Conservation (phyloP, 208 protist genomes). For the Histomonas meleagridis region DNA sequence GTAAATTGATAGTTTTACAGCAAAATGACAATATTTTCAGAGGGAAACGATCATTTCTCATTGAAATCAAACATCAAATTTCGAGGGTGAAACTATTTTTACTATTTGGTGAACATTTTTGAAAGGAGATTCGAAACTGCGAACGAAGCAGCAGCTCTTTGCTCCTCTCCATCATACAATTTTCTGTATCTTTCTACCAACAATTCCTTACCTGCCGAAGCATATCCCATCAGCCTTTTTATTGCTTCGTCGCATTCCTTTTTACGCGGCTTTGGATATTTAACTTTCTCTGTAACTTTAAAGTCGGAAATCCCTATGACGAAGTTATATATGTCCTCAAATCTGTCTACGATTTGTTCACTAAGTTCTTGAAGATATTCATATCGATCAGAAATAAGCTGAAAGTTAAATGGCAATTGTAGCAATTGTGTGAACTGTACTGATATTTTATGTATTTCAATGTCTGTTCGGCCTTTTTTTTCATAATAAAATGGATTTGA, state of each 20-base stretch:
- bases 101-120: no score
- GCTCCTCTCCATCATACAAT: no score
- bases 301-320: not conserved
- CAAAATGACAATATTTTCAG: no score
- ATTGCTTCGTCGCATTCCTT: not conserved
- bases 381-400: not conserved
- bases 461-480: not conserved
- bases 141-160: no score
- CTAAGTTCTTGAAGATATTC: not conserved
- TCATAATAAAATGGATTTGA: not conserved
- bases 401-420: not conserved
- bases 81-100: no score
- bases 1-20: no score
- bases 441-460: not conserved
- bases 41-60: no score
- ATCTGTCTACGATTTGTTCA: not conserved
- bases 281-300: not conserved
- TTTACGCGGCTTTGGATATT: not conserved
- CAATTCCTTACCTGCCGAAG: no score
- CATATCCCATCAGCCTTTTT: no score
- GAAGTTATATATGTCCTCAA: conserved; percentile 17
- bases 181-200: no score
- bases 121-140: no score
- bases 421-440: not conserved
- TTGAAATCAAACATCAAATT: no score